Conservation (phyloP, 2,329 filamentous ascomycete species). For the Neofusicoccum sp. region DNA sequence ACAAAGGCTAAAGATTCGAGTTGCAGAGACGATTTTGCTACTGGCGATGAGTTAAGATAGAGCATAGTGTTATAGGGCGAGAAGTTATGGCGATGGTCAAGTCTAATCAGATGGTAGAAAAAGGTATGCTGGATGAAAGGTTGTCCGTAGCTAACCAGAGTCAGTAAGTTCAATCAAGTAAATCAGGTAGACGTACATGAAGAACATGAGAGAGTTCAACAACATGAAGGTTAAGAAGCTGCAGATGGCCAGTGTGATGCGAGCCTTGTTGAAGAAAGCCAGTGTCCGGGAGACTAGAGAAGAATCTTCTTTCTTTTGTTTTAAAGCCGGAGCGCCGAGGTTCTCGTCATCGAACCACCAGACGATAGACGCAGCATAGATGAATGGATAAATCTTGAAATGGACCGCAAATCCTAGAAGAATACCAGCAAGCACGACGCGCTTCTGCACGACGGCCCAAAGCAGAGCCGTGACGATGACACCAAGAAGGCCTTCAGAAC, state of each 20-base stretch:
- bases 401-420: constrained; percentile 85
- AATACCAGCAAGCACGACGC: constrained; percentile 67
- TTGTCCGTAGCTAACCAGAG: constrained; percentile 64
- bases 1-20: constrained; percentile 85
- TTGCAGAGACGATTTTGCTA: constrained; percentile 41
- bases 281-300: constrained; percentile 22
- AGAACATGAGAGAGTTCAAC: constrained; percentile 80
- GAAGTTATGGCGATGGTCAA: constrained; percentile 98
- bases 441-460: constrained; percentile 73
- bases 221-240: constrained; percentile 73
- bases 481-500: constrained; percentile 86
- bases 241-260: constrained; percentile 61
- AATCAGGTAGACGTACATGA: constrained; percentile 55
- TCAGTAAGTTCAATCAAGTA: not conserved
- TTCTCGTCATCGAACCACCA: constrained; percentile 73
- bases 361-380: constrained; percentile 81
- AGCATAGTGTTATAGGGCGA: constrained; percentile 92
- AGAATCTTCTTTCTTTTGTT: constrained; percentile 28
- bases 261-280: constrained; percentile 37
- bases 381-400: constrained; percentile 98
- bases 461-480: constrained; percentile 81
- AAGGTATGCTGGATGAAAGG: constrained; percentile 89
- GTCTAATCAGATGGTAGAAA: constrained; percentile 86
- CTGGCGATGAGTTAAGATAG: constrained; percentile 75
- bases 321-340: not conserved